Conservation (phyloP, 1,139 yeast genomes). For the Geotrichum bryndzae region DNA sequence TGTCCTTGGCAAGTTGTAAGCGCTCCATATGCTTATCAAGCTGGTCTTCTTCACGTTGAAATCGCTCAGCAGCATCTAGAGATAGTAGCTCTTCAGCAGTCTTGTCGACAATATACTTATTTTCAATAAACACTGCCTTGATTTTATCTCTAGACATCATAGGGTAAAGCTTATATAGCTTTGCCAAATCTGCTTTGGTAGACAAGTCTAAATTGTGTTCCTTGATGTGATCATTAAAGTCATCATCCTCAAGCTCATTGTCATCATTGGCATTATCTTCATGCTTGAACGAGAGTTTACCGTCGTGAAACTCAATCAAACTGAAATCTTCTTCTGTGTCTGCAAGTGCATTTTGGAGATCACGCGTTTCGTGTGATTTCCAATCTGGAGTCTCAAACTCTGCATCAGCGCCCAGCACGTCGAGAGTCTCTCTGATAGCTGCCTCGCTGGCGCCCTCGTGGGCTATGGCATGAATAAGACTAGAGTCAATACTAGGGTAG, state of each 20-base stretch:
- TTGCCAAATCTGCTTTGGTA: neutral
- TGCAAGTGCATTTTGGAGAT: conserved; percentile 8
- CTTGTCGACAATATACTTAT: conserved; percentile 7
- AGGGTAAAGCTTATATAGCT: conserved; percentile 6
- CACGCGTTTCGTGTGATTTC: conserved; percentile 8
- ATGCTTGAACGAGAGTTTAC: conserved; percentile 8
- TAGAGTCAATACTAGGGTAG: conserved; percentile 9
- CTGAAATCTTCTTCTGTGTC: conserved; percentile 7
- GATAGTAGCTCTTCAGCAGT: conserved; percentile 18
- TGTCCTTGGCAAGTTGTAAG: neutral
- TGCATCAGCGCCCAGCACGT: conserved; percentile 1
- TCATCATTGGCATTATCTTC: neutral
- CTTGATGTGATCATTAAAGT: neutral
- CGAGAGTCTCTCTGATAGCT: conserved; percentile 4
- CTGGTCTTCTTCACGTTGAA: conserved; percentile 6
- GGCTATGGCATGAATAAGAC: conserved; percentile 7
- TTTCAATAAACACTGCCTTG: neutral
- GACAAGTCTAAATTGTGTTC: neutral
- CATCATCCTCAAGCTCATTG: neutral
- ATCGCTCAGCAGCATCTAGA: conserved; percentile 5
- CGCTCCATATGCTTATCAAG: conserved; percentile 5
- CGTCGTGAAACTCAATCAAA: conserved; percentile 9
- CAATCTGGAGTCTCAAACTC: conserved; percentile 9
- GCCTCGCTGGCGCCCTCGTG: conserved; percentile 4
- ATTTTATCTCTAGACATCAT: neutral